These are phyloP conservation scores for Ceratocystis colombiana DNA, from an alignment of 2,329 filamentous ascomycete genomes.

Conservation along the genomic window DNA sequence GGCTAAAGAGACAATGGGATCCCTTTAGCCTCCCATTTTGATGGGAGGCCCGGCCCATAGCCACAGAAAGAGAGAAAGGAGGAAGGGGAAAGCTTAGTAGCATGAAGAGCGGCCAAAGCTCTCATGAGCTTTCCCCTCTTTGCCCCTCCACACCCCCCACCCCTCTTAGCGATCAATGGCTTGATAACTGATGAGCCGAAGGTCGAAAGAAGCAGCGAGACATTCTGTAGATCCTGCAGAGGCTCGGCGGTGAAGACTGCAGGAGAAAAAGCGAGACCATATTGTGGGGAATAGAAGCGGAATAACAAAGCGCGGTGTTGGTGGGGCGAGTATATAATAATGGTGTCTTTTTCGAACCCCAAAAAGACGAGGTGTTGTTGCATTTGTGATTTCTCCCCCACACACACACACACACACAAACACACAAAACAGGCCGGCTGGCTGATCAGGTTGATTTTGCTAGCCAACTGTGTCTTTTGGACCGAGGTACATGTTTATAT, in stretches of 20 bases:
- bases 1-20: neutral
- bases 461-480: no score
- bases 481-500: no score
- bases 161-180: neutral
- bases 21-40: neutral
- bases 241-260: constrained; percentile 12
- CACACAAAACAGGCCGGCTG: no score
- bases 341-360: neutral
- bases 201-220: constrained; percentile 2
- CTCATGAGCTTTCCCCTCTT: constrained; percentile 3
- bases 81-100: neutral
- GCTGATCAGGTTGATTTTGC: no score
- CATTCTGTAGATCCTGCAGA: constrained; percentile 11
- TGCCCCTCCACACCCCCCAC: neutral
- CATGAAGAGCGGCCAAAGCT: neutral
- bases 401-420: no score
- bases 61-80: neutral
- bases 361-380: neutral
- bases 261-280: neutral
- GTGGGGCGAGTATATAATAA: neutral
- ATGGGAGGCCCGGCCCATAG: neutral
- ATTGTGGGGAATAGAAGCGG: neutral
- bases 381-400: neutral
- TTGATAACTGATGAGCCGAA: neutral
- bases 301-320: neutral